Base-by-base conservation (phyloP, 257 asterid genomes). In the Buddleja alternifolia region DNA sequence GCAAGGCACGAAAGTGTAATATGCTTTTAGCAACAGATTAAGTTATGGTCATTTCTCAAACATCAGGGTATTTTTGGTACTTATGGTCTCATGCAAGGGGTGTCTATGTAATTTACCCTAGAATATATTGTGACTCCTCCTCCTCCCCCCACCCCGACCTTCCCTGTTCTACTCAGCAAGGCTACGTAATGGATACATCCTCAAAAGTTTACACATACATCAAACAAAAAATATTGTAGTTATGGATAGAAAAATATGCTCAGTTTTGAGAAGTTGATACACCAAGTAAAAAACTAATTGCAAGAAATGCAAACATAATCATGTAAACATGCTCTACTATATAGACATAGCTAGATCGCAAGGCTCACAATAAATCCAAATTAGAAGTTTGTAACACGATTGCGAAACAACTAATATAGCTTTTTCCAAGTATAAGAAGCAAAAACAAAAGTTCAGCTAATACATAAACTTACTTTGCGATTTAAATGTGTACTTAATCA, bases 391-490 rank as follows among this genome's bases (percentile, higher is more conserved):
- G 54, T 54, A 29, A 16, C 20, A 46, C 3, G 48, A 50, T 75
- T 39, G 25, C 15, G 10, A 24, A 63, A 34, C 39, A 10, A 61
- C 11, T 17, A 29, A 55, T 3, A 17, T 41, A 8, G 14, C 14
- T 16, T 23, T 8, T 36, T n/a, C 3, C 10, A 10, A 51, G 51
- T 14, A 48, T 6, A 10, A 45, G 6, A n/a, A n/a, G n/a, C n/a
- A n/a, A 32, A 2, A 16, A 7, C 40, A 21, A 45, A 52, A 41
- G 48, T 16, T 10, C 10, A 63, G 24, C 10, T 0, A 2, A 45
- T 29, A 40, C 66, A 53, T 7, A 63, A 25, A 72, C 66, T 45
- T 54, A 53, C 69, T 37, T 14, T 20, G 37, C 6, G 63, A 51
- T 50, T 6, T 11, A 14, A 53, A 9, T 34, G 37, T 25, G 8